Conservation (phyloP, 805 yeast genomes). For the Monosporozyma unispora region DNA sequence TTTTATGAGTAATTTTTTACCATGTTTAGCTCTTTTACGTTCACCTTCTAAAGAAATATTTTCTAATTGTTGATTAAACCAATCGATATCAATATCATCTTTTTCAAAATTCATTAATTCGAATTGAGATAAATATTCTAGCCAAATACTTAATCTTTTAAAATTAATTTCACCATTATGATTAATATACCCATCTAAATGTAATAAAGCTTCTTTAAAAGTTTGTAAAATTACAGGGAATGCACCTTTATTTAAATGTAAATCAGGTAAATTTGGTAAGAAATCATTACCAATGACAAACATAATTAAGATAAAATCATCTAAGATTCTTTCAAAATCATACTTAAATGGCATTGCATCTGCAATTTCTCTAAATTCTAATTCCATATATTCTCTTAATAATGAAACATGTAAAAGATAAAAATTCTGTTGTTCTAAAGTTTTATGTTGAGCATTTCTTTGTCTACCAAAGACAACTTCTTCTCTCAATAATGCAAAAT, state of each 20-base stretch:
- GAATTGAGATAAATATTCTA: slow-evolving; percentile 64
- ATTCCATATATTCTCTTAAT: slow-evolving; percentile 80
- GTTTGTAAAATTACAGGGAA: slow-evolving; percentile 86
- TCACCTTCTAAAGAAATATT: slow-evolving; percentile 68
- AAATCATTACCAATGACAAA: slow-evolving; percentile 97
- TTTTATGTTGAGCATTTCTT: slow-evolving; percentile 26
- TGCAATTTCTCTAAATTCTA: slow-evolving; percentile 70
- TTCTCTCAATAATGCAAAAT: slow-evolving; percentile 86
- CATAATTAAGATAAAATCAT: slow-evolving; percentile 85
- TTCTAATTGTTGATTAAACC: slow-evolving; percentile 83
- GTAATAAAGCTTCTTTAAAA: slow-evolving; percentile 69
- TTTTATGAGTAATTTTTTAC: slow-evolving; percentile 54
- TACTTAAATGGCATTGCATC: slow-evolving; percentile 56
- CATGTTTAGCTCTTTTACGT: slow-evolving; percentile 53
- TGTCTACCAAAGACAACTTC: slow-evolving; percentile 80
- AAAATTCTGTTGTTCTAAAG: slow-evolving; percentile 71
- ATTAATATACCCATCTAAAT: slow-evolving; percentile 75
- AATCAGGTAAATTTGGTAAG: slow-evolving; percentile 90
- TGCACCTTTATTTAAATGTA: slow-evolving; percentile 91
- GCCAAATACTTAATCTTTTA: slow-evolving; percentile 62
- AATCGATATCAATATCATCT: slow-evolving; percentile 73
- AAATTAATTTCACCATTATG: slow-evolving; percentile 76
- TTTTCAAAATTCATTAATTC: slow-evolving; percentile 83
- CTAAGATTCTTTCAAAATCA: slow-evolving; percentile 80
- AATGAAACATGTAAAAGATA: slow-evolving; percentile 75